phyloP scores from a whole-genome alignment of 345 rosid species.

The Sonneratia caseolaris region DNA sequence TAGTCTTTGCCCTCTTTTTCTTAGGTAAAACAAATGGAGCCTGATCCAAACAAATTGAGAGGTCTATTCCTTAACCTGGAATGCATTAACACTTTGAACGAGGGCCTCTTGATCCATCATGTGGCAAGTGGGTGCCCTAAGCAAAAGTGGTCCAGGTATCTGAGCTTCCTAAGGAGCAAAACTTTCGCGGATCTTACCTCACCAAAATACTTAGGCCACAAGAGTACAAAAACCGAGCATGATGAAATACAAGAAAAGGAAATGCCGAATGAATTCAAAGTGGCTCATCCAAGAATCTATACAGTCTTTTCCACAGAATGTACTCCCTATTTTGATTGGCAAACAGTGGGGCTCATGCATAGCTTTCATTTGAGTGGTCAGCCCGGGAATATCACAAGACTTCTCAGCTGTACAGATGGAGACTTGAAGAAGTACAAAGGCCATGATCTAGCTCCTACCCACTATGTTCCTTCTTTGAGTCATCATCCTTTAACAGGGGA shows the following conservation, averaged over 20 bases:
- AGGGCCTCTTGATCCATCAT: slow-evolving; percentile 74
- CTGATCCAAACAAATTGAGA: slow-evolving; percentile 45
- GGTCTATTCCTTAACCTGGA: slow-evolving; percentile 61
- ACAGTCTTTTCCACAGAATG: slow-evolving; percentile 94
- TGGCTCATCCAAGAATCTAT: slow-evolving; percentile 65
- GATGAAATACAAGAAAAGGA: slow-evolving; percentile 14
- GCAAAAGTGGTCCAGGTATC: slow-evolving; percentile 78
- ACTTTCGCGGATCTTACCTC: slow-evolving; percentile 70
- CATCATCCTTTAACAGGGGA: slow-evolving; percentile 91
- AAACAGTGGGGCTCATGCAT: slow-evolving; percentile 91
- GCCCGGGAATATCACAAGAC: slow-evolving; percentile 89
- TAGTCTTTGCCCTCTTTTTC: background rate
- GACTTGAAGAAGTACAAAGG: slow-evolving; percentile 67
- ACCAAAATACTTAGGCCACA: slow-evolving; percentile 50
- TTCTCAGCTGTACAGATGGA: slow-evolving; percentile 93
- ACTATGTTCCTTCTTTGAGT: slow-evolving; percentile 97
- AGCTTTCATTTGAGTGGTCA: slow-evolving; percentile 86
- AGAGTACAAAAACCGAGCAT: slow-evolving; percentile 17
- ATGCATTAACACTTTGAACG: slow-evolving; percentile 82
- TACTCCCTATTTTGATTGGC: slow-evolving; percentile 92
- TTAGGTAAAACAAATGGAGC: slow-evolving; percentile 65
- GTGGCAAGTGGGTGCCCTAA: slow-evolving; percentile 69
- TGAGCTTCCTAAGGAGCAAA: slow-evolving; percentile 89
- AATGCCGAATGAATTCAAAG: slow-evolving; percentile 31
- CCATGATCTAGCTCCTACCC: slow-evolving; percentile 91